These are phyloP conservation scores for Pugionium dolabratum DNA, from an alignment of 345 rosid species.

Conservation along the genomic window DNA sequence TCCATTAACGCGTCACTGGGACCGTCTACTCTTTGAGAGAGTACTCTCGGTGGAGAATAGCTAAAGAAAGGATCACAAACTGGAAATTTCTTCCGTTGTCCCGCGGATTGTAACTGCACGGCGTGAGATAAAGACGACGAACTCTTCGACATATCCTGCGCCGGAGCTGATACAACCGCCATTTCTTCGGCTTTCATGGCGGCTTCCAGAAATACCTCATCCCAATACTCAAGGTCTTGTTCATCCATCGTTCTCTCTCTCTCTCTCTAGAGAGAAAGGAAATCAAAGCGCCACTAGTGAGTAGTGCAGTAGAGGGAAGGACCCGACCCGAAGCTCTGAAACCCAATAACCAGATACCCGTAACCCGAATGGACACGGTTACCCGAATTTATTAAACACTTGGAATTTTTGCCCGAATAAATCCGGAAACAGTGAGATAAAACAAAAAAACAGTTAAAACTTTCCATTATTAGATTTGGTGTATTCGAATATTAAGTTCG, in stretches of 20 bases:
- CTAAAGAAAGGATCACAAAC: conserved; percentile 28
- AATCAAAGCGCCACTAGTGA: conserved; percentile 13
- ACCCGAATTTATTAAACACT: too few species aligned
- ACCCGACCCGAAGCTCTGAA: conserved; percentile 28
- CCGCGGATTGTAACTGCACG: conserved; percentile 22
- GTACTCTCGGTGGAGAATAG: conserved; percentile 80
- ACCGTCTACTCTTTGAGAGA: conserved; percentile 54
- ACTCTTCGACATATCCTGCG: conserved; percentile 17
- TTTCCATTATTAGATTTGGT: too few species aligned
- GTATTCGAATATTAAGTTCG: too few species aligned
- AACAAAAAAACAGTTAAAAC: too few species aligned
- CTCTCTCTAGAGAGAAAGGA: neutral
- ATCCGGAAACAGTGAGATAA: too few species aligned
- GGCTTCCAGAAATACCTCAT: conserved; percentile 51
- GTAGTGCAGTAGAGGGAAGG: neutral
- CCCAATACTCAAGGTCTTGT: conserved; percentile 61
- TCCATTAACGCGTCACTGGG: conserved; percentile 8
- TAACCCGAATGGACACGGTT: too few species aligned
- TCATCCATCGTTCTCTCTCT: conserved; percentile 36
- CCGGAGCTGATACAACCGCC: conserved; percentile 25
- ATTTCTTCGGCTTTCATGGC: conserved; percentile 47
- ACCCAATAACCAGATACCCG: neutral
- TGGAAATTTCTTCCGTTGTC: neutral
- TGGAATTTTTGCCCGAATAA: too few species aligned
- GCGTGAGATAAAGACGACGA: conserved; percentile 18